Percentiles rank a stretch among this genome's conserved stretches.
These are phyloP conservation scores for Waltergamsia citrina DNA, from an alignment of 2,329 filamentous ascomycete species.

Conservation along the genomic window DNA sequence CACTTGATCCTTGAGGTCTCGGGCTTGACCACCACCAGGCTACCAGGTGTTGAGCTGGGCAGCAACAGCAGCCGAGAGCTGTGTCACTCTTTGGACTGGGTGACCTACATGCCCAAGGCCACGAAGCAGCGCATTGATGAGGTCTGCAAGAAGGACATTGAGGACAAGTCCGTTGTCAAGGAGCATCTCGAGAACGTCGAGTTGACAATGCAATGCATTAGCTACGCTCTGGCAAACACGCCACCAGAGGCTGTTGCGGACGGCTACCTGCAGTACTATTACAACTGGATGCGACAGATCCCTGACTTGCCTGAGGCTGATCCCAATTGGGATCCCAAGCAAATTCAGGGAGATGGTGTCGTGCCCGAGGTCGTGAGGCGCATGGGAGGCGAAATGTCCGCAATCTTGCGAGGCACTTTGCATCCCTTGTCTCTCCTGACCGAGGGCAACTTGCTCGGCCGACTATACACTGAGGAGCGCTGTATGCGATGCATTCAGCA, in stretches of 20 bases:
- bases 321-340: conserved; percentile 2
- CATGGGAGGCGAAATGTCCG: background rate
- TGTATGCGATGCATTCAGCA: background rate
- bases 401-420: conserved; percentile 1
- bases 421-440: conserved; percentile 2
- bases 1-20: conserved; percentile 5
- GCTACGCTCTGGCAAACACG: conserved; percentile 2
- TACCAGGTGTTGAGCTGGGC: conserved; percentile 4
- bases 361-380: background rate
- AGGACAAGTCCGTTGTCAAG: conserved; percentile 3
- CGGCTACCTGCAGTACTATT: conserved; percentile 6
- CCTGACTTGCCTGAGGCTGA: no score
- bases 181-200: conserved; percentile 1
- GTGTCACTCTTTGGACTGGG: conserved; percentile 6
- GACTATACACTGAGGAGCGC: conserved; percentile 1
- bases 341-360: background rate
- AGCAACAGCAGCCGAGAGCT: conserved; percentile 2
- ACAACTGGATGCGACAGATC: conserved; percentile 7
- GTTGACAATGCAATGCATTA: conserved; percentile 5
- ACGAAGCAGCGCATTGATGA: conserved; percentile 5
- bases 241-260: conserved; percentile 5
- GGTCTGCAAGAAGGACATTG: conserved; percentile 3
- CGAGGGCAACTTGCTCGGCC: conserved; percentile 1
- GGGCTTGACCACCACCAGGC: conserved; percentile 5
- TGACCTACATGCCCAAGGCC: conserved; percentile 6